These are phyloP conservation scores for Carex arenaria DNA, from an alignment of 202 grass and related monocot genomes.

Conservation along the genomic window DNA sequence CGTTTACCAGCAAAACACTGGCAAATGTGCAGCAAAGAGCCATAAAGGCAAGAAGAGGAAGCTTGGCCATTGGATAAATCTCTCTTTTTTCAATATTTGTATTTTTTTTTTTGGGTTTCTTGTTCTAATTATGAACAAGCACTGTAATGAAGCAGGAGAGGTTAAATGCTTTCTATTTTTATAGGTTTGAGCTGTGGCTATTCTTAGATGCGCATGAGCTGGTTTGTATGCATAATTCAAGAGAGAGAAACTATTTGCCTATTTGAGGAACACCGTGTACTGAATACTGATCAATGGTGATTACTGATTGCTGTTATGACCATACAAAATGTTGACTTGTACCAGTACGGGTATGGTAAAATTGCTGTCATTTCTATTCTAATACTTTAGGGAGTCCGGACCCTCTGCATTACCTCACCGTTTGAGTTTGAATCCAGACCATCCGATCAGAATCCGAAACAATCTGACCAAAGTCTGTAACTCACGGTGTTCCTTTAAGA, in stretches of 20 bases:
- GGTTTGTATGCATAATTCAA: neutral
- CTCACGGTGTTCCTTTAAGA: too few relatives aligned
- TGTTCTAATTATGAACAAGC: neutral
- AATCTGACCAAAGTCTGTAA: too few relatives aligned
- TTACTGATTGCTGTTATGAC: neutral
- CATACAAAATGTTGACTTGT: neutral
- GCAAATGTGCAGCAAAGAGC: neutral
- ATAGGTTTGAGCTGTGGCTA: neutral
- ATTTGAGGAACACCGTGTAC: neutral
- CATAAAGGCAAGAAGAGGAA: conserved; percentile 5
- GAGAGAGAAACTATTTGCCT: neutral
- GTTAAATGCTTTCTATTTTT: neutral
- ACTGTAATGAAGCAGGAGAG: conserved; percentile 1
- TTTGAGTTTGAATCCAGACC: too few relatives aligned
- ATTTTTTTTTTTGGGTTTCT: neutral
- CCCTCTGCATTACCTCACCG: too few relatives aligned
- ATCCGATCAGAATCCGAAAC: too few relatives aligned
- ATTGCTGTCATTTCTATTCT: neutral
- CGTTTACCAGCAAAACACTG: neutral
- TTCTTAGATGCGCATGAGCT: conserved; percentile 15
- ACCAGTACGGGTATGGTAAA: neutral
- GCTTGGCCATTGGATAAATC: conserved; percentile 5
- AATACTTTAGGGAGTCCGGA: too few relatives aligned
- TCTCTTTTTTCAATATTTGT: neutral
- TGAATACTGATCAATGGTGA: neutral